phyloP scores from a whole-genome alignment of 2,329 filamentous ascomycete genomes.

The Botryotinia calthae region DNA sequence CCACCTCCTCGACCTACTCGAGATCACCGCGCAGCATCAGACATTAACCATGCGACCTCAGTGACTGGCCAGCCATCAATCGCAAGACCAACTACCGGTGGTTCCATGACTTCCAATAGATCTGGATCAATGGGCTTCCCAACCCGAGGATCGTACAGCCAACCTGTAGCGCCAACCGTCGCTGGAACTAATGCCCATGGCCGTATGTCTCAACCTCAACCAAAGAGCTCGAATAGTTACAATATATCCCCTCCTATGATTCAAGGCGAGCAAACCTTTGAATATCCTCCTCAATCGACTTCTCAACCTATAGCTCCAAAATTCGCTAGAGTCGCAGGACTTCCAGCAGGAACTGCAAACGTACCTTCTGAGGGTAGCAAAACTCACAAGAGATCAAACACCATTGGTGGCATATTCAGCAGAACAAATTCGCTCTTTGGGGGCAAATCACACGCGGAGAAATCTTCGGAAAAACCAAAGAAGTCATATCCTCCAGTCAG shows the following conservation, averaged over 20 bases:
- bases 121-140: conserved; percentile 56
- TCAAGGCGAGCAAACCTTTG: conserved; percentile 47
- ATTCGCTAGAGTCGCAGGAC: conserved; percentile 57
- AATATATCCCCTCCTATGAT: conserved; percentile 67
- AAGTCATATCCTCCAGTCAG: conserved; percentile 81
- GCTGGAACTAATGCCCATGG: conserved; percentile 87
- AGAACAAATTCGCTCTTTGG: conserved; percentile 80
- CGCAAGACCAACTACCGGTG: conserved; percentile 73
- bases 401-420: conserved; percentile 80
- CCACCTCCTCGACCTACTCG: conserved; percentile 48
- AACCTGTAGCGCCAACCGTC: conserved; percentile 82
- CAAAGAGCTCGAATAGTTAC: conserved; percentile 60
- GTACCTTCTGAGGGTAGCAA: conserved; percentile 34
- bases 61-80: conserved; percentile 40
- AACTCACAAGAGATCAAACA: conserved; percentile 67
- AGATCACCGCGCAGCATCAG: conserved; percentile 54
- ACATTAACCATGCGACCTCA: conserved; percentile 52
- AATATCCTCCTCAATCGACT: conserved; percentile 59
- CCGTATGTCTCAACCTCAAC: conserved; percentile 78
- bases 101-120: conserved; percentile 67
- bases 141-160: conserved; percentile 78
- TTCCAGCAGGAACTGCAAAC: conserved; percentile 48
- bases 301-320: conserved; percentile 51
- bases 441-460: conserved; percentile 45
- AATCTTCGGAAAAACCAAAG: conserved; percentile 58